phyloP scores from a whole-genome alignment of 208 protist genomes.

The Endotrypanum monterogeii region DNA sequence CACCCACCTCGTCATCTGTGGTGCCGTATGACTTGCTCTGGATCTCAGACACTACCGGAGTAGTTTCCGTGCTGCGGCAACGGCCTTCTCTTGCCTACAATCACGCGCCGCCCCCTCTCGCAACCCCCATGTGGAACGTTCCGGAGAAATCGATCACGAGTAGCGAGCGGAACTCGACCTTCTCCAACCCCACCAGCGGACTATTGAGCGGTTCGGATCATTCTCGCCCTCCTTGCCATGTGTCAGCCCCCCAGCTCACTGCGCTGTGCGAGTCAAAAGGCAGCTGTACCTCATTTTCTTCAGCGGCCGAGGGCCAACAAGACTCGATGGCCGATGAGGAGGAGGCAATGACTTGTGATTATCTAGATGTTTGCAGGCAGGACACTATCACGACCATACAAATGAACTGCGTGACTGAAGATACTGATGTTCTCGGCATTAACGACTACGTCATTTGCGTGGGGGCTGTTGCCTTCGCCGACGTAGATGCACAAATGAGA shows the following conservation, averaged over 20 bases:
- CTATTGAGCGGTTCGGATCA: neutral
- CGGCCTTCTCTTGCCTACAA: neutral
- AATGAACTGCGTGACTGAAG: neutral
- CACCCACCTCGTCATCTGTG: neutral
- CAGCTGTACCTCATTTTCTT: neutral
- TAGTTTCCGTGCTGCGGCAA: conserved; percentile 19
- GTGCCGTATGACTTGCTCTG: conserved; percentile 17
- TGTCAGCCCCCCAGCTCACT: neutral
- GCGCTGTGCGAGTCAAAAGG: neutral
- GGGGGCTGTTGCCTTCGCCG: conserved; percentile 50
- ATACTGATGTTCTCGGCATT: conserved; percentile 13
- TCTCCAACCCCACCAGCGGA: neutral
- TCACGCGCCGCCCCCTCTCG: neutral
- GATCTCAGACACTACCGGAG: conserved; percentile 23
- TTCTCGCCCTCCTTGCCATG: neutral
- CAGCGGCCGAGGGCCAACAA: neutral
- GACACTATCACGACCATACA: neutral
- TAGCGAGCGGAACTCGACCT: neutral
- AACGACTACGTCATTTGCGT: conserved; percentile 65
- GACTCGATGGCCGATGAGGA: neutral
- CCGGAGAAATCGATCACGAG: neutral
- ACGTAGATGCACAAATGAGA: conserved; percentile 28
- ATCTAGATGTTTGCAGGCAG: neutral
- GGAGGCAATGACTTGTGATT: too few relatives aligned
- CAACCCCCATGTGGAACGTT: too few relatives aligned